These are phyloP conservation scores for Fusarium brevicatenulatum DNA, from an alignment of 2,329 filamentous ascomycete species.

Conservation along the genomic window DNA sequence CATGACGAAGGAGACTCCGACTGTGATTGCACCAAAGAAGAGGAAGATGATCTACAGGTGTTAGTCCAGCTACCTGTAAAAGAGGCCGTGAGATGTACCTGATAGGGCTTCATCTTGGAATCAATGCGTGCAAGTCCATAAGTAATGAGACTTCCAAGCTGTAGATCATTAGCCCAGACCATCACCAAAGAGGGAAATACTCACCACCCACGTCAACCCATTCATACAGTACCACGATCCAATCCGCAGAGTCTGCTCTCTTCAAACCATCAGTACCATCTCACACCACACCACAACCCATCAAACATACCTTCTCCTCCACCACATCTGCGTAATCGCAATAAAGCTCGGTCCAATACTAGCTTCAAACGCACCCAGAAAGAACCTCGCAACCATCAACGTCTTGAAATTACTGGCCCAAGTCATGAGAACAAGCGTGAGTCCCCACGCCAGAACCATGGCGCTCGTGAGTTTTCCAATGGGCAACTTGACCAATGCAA, in stretches of 20 bases:
- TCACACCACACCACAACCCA: not conserved
- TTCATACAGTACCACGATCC: conserved; percentile 71
- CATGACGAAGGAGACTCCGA: conserved; percentile 58
- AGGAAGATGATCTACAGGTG: conserved; percentile 60
- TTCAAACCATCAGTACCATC: conserved; percentile 24
- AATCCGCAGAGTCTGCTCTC: conserved; percentile 66
- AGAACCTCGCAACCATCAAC: conserved; percentile 63
- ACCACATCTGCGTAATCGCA: conserved; percentile 71
- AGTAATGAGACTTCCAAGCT: conserved; percentile 64
- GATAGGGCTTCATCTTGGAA: conserved; percentile 57
- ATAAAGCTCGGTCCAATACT: conserved; percentile 61
- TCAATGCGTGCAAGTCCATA: conserved; percentile 69
- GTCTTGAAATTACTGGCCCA: conserved; percentile 60
- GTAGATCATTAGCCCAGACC: not conserved
- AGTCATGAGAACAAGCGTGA: conserved; percentile 62
- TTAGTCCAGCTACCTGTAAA: fast-evolving
- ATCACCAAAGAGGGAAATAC: conserved; percentile 1
- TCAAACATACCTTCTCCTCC: conserved; percentile 56
- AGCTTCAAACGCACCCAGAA: conserved; percentile 67
- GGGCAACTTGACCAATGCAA: conserved; percentile 68
- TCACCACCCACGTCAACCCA: conserved; percentile 64
- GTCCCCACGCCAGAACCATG: conserved; percentile 65
- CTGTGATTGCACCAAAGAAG: conserved; percentile 62
- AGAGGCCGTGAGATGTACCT: conserved; percentile 47
- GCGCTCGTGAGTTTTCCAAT: conserved; percentile 70